Evolutionary conservation across 306 rosid genomes (phyloP), one percentile per base, ranked within the genome.

Genomic region (Argentina anserina): DNA sequence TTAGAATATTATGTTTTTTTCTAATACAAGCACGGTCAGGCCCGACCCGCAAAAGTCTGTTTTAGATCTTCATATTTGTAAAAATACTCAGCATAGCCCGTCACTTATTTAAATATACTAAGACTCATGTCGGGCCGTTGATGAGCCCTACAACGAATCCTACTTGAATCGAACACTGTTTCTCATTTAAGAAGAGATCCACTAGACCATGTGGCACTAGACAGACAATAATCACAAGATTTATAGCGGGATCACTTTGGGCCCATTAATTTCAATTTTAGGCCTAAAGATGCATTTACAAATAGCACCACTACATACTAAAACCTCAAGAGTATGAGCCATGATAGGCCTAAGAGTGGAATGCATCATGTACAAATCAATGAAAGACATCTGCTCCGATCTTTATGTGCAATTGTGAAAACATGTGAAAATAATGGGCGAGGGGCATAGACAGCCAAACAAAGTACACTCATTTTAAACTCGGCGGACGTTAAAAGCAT

Each of bases 401-500:
- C n/a, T 20, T 60, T 26, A 6, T 15, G 4, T 59, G 9, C 36
- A 26, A 18, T 17, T 26, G 18, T 56, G 17, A 58, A n/a, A 52
- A 21, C 14, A 23, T 5, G 36, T 11, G 20, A 65, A 65, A 65
- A 65, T 6, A 65, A 41, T 23, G 36, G 31, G 70, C 36, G 53
- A 65, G 14, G 13, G 20, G 18, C 0, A 28, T 5, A 56, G 65
- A 66, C 40, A 23, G 11, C 61, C 61, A 21, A 53, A 43, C 55
- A 69, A 15, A 52, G 23, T 3, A 9, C 75, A 71, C 75, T 28
- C 66, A 40, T 67, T 58, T 71, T 56, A 40, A 71, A 67, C 40
- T 40, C 26, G 42, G 56, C 75, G 53, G 75, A 58, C 55, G 75
- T 56, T 26, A 71, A 26, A 9, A 28, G 67, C 75, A 56, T 58